Conservation (phyloP, 2,329 filamentous ascomycete genomes). For the Thielaviopsis musarum region DNA sequence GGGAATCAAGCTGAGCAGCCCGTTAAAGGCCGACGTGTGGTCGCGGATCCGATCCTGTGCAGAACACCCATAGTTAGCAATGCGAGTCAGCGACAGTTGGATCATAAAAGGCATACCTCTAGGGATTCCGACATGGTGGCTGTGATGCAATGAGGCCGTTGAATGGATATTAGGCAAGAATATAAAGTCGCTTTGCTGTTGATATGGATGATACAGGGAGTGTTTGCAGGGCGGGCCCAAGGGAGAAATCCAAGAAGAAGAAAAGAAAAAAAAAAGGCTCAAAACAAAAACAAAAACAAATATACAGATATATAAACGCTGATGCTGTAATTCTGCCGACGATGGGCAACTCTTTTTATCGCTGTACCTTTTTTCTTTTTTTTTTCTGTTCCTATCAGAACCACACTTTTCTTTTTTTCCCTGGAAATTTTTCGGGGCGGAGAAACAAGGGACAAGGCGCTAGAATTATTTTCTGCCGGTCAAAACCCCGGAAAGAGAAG, state of each 20-base stretch:
- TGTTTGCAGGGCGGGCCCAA: background rate
- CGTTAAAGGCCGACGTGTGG: slow-evolving; percentile 64
- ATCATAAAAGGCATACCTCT: slow-evolving; percentile 15
- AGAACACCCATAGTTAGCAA: slow-evolving; percentile 2
- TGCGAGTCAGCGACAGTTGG: background rate
- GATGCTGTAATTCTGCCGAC: background rate
- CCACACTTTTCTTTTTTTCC: background rate
- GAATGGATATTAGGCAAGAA: background rate
- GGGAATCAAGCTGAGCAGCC: slow-evolving; percentile 71
- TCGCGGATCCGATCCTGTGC: slow-evolving; percentile 37
- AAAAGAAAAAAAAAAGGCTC: background rate
- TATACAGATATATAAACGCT: background rate
- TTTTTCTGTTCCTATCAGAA: slow-evolving; percentile 7
- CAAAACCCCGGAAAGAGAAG: background rate
- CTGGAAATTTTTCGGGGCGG: slow-evolving; percentile 11
- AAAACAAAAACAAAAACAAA: slow-evolving; percentile 1
- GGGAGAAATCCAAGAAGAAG: background rate
- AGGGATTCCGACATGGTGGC: slow-evolving; percentile 16
- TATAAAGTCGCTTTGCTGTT: background rate
- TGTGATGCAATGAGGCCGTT: background rate
- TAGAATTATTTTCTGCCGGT: slow-evolving; percentile 9
- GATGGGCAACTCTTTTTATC: background rate
- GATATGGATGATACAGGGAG: background rate
- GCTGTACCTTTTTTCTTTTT: slow-evolving; percentile 12
- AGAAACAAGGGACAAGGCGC: slow-evolving; percentile 3